Conservation (phyloP, 495 filamentous ascomycete genomes). For the Trichoderma virens region DNA sequence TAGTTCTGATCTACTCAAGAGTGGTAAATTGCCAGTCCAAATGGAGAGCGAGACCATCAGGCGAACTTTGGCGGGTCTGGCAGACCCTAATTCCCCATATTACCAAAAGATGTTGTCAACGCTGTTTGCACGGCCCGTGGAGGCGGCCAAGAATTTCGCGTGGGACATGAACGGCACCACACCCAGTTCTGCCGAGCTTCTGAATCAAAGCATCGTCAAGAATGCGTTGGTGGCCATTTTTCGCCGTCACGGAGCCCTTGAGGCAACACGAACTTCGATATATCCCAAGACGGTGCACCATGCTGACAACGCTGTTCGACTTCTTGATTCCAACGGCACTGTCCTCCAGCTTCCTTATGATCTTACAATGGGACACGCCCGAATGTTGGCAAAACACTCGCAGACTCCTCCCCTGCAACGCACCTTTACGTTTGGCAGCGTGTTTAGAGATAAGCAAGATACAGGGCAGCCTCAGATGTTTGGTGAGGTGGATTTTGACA, state of each 20-base stretch:
- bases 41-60: conserved; percentile 88
- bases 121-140: conserved; percentile 63
- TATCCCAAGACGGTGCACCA: conserved; percentile 81
- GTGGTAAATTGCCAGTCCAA: conserved; percentile 80
- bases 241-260: conserved; percentile 84
- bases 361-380: conserved; percentile 80
- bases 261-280: conserved; percentile 61
- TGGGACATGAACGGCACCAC: conserved; percentile 66
- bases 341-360: conserved; percentile 88
- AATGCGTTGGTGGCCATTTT: conserved; percentile 72
- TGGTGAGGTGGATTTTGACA: conserved; percentile 92
- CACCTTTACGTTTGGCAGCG: conserved; percentile 81
- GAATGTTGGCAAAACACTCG: conserved; percentile 65
- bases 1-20: conserved; percentile 75
- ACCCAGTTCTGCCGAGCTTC: conserved; percentile 49
- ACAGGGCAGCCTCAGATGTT: conserved; percentile 75
- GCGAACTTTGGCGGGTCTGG: conserved; percentile 68
- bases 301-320: conserved; percentile 52
- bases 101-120: conserved; percentile 81
- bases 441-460: conserved; percentile 68
- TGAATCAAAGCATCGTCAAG: conserved; percentile 68
- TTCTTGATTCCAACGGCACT: conserved; percentile 76
- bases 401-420: conserved; percentile 54
- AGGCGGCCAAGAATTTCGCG: conserved; percentile 73
- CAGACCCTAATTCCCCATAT: conserved; percentile 77